Evolutionary conservation across 106 monocot genomes (phyloP).

Genomic region (Allium sativum): DNA sequence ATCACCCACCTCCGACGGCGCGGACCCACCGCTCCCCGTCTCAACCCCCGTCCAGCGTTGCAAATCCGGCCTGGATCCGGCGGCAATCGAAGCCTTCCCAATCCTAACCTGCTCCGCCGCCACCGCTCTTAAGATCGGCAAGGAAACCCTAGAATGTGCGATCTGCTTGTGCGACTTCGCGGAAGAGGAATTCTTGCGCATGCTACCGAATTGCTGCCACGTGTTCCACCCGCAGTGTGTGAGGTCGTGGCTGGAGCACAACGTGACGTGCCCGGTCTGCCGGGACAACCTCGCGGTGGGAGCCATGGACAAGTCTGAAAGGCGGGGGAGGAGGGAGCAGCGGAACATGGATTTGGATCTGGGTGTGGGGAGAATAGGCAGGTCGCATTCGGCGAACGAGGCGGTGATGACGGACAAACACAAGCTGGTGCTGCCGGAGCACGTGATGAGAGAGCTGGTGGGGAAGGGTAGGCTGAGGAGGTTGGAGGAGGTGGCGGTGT

Average conservation of each 20-base stretch:
- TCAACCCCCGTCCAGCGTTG: neutral
- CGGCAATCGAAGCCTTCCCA: conserved; percentile 28
- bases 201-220: conserved; percentile 63
- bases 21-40: conserved; percentile 1
- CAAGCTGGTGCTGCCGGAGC: conserved; percentile 31
- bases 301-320: neutral
- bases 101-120: conserved; percentile 34
- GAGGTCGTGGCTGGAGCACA: conserved; percentile 25
- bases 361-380: neutral
- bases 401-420: conserved; percentile 15
- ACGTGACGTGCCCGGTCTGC: conserved; percentile 45
- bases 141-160: conserved; percentile 48
- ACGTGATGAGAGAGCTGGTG: conserved; percentile 19
- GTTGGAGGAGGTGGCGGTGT: conserved; percentile 23
- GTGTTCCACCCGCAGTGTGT: conserved; percentile 52
- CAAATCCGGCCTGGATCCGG: conserved; percentile 25
- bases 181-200: conserved; percentile 37
- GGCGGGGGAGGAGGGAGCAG: neutral
- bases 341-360: neutral
- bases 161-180: conserved; percentile 54
- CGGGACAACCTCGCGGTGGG: conserved; percentile 26
- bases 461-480: conserved; percentile 6
- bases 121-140: conserved; percentile 38
- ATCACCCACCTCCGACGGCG: neutral
- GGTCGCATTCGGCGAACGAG: conserved; percentile 9